Base-by-base conservation (phyloP, 108 stramenopile genomes). In the Pseudonitzschia multiseries region DNA sequence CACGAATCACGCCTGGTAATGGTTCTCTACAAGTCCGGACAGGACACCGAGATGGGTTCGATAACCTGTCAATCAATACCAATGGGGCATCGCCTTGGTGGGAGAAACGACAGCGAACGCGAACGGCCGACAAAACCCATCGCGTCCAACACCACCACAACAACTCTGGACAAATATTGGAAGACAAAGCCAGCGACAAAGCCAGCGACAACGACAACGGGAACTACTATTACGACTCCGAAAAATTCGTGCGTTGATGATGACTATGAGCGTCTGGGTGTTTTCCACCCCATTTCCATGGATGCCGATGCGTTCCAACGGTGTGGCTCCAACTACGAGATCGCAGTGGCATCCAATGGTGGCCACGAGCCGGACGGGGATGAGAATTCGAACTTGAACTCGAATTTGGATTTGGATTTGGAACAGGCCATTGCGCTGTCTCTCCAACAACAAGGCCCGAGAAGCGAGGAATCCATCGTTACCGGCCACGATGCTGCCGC, bases 11-110 rank as follows among this genome's bases (percentile, higher is more conserved):
- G 86, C 20, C 57, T 90, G 21, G 54, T 90, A 52, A 64, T 76
- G 52, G 89, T 85, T 33, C 48, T 90, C 0, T 81, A 76, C 51
- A 86, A 90, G 73, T 81, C 85, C 29, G 89, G 89, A n/a, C 83
- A 86, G 63, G 84, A 86, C 71, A 81, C 72, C 28, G 86, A 90
- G 33, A 72, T 87, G 48, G 86, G 86, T 31, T 69, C 73, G 18
- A 81, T 86, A 20, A 75, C 65, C 27, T 84, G 81, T 50, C 60
- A 48, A 42, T 50, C 57, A n/a, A 42, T 71, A 42, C 52, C 57
- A n/a, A 42, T 71, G 48, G 53, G 26, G 53, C 28, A 24, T 12
- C 6, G 15, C 14, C 50, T 62, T 42, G 33, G 40, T 41, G 29
- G 42, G 6, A 40, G 21, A 21, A 41, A 32, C 20, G 33, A 62